These are phyloP conservation scores for Mycena crocata DNA, from an alignment of 768 basidiomycete genomes.

Conservation along the genomic window DNA sequence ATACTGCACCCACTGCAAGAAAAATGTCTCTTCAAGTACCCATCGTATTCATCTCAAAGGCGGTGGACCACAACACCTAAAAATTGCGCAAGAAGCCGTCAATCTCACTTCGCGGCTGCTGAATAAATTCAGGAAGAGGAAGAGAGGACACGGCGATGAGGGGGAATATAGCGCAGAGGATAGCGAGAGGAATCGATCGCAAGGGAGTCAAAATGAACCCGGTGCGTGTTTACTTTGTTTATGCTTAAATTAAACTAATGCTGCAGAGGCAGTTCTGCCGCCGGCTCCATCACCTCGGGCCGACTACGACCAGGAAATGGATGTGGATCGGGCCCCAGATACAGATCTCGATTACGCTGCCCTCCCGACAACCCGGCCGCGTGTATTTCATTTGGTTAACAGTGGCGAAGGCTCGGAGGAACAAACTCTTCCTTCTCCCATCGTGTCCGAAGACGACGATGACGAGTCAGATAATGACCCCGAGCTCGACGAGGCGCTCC, in stretches of 20 bases:
- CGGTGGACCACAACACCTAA: neutral
- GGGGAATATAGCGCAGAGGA: too few relatives aligned
- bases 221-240: too few relatives aligned
- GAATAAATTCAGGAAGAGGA: neutral
- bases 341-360: too few relatives aligned
- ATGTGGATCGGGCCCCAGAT: too few relatives aligned
- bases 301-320: too few relatives aligned
- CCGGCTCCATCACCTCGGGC: too few relatives aligned
- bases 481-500: neutral
- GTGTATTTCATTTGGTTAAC: too few relatives aligned
- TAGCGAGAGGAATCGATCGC: neutral
- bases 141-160: neutral
- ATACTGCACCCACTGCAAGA: slow-evolving; percentile 2
- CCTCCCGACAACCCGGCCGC: too few relatives aligned
- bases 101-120: slow-evolving; percentile 1
- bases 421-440: neutral
- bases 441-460: neutral
- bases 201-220: neutral
- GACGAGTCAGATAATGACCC: neutral
- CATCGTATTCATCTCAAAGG: neutral
- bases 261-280: too few relatives aligned
- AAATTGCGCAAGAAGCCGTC: neutral
- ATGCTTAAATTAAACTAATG: too few relatives aligned
- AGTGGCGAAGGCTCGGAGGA: neutral
- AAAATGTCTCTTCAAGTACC: neutral